Evolutionary conservation across 2,329 filamentous ascomycete species (phyloP), one percentile per base, ranked within the genome.

Genomic region (Ceratocystis variospora): DNA sequence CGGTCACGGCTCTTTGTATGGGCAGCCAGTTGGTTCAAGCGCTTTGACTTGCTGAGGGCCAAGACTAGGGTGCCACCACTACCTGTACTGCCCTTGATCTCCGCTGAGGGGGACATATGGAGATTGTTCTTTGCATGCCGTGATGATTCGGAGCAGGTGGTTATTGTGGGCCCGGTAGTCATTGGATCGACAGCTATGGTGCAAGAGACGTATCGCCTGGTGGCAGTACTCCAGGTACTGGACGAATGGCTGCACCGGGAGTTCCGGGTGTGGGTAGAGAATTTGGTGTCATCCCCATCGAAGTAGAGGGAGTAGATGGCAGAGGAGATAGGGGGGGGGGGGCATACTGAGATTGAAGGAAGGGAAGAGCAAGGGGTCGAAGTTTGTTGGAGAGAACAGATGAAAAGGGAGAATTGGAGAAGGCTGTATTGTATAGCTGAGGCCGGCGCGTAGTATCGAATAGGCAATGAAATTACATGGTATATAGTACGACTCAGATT

Each of bases 21-120:
- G 66, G 66, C 66, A 3, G 66, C 66, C 12, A 67, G 66, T 61
- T 67, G 66, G 62, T 67, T 62, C 55, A 67, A 67, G 55, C 50
- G 66, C 10, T 45, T 67, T 48, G 66, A 67, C 25, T 28, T 46
- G n/a, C 64, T 67, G 44, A 62, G 55, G 28, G 31, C n/a, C 5
- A 28, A 55, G 22, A 33, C 41, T 28, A n/a, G 17, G 10, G 28
- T 67, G 33, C 61, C 65, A 1, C 8, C 50, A 6, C 45, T 67
- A 31, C 66, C 66, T 7, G 57, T 67, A 8, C 57, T 67, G n/a
- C 66, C 66, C 15, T n/a, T 67, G 10, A 28, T 67, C n/a, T 64
- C 66, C 8, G 62, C 62, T 6, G 66, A 67, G 8, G 64, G 62
- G 22, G 62, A 67, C 28, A 67, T 53, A 8, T 67, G 66, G 66